Evolutionary conservation across 371 early-diverging fungal genomes (phyloP), one percentile per base, ranked within the genome.

Genomic region (Mortierella sp.): DNA sequence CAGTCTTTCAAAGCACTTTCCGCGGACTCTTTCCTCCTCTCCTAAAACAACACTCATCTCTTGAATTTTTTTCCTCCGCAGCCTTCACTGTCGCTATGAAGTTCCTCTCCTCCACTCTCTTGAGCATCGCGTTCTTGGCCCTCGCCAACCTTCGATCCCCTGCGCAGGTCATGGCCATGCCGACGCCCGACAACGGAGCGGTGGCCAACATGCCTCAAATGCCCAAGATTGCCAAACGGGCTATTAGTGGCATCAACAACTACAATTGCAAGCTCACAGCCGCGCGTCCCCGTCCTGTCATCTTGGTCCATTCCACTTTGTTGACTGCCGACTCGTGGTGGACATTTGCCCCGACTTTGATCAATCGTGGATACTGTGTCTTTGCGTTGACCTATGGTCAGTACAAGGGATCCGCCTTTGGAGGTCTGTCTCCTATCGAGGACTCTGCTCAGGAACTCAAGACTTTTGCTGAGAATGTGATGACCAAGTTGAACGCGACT

Each of bases 341-440:
- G 50, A 4, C 4, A 4, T 4, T 50, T 50, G 50, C 50, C 21
- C 50, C 50, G 14, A 14, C 21, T 4, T 21, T 50, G n/a, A 14
- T 50, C 50, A 50, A 50, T 4, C 16, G 50, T 50, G 50, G 50
- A 21, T 50, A 21, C 50, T 50, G 50, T 14, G 50, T 50, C n/a
- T 50, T n/a, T 50, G 50, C 50, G 21, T 21, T 50, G n/a, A 50
- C 50, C n/a, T 50, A 50, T 50, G 50, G 50, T 21, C 50, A 21
- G n/a, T 50, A 21, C n/a, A 50, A 50, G 50, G 21, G 21, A 16
- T 21, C 50, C 21, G 50, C n/a, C 21, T 50, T 50, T 21, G 50
- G 50, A 4, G 50, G n/a, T 50, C n/a, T 50, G n/a, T 16, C 50
- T 50, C n/a, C 16, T 21, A 50, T 50, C 50, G n/a, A 21, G n/a